These are phyloP conservation scores for Mycena galericulata DNA, from an alignment of 768 basidiomycete genomes.

Conservation along the genomic window DNA sequence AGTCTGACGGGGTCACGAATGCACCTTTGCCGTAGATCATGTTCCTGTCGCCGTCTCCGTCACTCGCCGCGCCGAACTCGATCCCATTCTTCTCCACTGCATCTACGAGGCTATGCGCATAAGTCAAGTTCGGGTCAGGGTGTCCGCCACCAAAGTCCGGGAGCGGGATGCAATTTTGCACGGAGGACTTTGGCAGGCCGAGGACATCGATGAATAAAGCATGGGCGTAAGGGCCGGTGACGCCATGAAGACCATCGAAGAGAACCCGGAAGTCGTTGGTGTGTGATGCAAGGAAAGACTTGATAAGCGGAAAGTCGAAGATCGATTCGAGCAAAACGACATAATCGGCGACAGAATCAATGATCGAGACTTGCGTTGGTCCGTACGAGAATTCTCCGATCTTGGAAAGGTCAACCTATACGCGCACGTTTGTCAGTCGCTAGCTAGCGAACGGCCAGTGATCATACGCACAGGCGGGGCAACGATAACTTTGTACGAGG, in stretches of 20 bases:
- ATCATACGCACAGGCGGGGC: slow-evolving; percentile 70
- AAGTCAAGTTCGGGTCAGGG: slow-evolving; percentile 98
- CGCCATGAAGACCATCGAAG: slow-evolving; percentile 96
- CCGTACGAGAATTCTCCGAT: slow-evolving; percentile 85
- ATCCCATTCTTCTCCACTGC: slow-evolving; percentile 89
- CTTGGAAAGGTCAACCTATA: slow-evolving; percentile 85
- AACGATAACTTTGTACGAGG: slow-evolving; percentile 87
- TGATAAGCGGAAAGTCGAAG: slow-evolving; percentile 96
- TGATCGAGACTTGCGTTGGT: slow-evolving; percentile 86
- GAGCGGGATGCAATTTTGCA: slow-evolving; percentile 92
- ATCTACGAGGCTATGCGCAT: slow-evolving; percentile 94
- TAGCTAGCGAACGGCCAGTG: slow-evolving; percentile 3
- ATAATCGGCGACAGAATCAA: slow-evolving; percentile 95
- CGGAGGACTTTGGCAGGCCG: slow-evolving; percentile 79
- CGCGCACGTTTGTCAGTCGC: slow-evolving; percentile 26
- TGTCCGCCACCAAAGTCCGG: slow-evolving; percentile 99
- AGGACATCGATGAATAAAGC: slow-evolving; percentile 89
- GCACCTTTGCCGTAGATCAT: slow-evolving; percentile 99
- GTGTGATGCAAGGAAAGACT: slow-evolving; percentile 83
- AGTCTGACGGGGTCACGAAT: slow-evolving; percentile 98
- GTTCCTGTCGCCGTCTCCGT: slow-evolving; percentile 98
- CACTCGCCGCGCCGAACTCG: slow-evolving; percentile 94
- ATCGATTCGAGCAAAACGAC: slow-evolving; percentile 84
- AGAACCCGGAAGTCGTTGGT: slow-evolving; percentile 81
- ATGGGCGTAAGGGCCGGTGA: slow-evolving; percentile 95